These are phyloP conservation scores for Loxodes magnus DNA, from an alignment of 73 alveolate species.

Conservation along the genomic window DNA sequence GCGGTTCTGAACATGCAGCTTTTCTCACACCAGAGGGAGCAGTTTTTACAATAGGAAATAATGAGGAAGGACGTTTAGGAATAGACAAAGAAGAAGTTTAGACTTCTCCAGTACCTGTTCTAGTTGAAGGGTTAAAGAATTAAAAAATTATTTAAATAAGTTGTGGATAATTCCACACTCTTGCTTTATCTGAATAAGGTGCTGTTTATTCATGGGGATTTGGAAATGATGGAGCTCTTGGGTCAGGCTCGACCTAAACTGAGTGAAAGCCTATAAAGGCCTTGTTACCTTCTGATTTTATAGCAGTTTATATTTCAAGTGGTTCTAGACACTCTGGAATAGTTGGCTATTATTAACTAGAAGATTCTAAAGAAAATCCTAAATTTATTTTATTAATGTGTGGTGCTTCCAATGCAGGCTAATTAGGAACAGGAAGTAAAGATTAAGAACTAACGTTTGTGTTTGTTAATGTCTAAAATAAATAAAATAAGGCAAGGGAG, in stretches of 20 bases:
- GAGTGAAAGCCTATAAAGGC: conserved; percentile 17
- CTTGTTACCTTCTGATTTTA: background rate
- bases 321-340: conserved; percentile 25
- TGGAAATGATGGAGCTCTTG: conserved; percentile 38
- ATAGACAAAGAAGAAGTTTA: background rate
- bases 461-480: background rate
- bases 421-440: conserved; percentile 11
- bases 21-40: conserved; percentile 17
- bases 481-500: background rate
- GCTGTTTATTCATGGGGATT: conserved; percentile 82
- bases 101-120: conserved; percentile 22
- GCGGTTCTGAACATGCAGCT: conserved; percentile 43
- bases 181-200: conserved; percentile 76
- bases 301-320: conserved; percentile 10
- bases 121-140: conserved; percentile 29
- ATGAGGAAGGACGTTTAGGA: conserved; percentile 19
- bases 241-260: conserved; percentile 23
- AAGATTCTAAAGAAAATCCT: conserved; percentile 5
- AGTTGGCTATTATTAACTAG: conserved; percentile 13
- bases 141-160: conserved; percentile 58
- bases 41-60: conserved; percentile 18
- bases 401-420: conserved; percentile 20
- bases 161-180: conserved; percentile 75
- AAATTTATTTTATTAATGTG: background rate
- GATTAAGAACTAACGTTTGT: conserved; percentile 8